Percentiles rank a stretch among this genome's conserved stretches.
These are phyloP conservation scores for Penicillium silybi DNA, from an alignment of 495 filamentous ascomycete species.

Conservation along the genomic window DNA sequence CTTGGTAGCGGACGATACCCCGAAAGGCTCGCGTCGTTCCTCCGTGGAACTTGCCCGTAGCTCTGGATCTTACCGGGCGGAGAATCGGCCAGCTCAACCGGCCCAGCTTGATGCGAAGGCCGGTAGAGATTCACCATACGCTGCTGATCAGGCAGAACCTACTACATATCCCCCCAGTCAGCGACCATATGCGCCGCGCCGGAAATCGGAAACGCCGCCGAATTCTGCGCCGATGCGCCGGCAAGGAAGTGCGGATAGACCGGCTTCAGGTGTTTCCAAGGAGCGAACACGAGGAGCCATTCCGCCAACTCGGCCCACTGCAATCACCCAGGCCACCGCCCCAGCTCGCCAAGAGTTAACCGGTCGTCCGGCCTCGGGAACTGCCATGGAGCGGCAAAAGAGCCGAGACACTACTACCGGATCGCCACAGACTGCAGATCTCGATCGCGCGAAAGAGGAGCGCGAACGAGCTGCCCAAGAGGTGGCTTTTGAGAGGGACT, in stretches of 20 bases:
- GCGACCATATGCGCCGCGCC: constrained; percentile 22
- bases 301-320: constrained; percentile 36
- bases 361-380: constrained; percentile 28
- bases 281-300: constrained; percentile 23
- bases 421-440: constrained; percentile 35
- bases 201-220: constrained; percentile 37
- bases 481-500: constrained; percentile 85
- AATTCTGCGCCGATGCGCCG: constrained; percentile 34
- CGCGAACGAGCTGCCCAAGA: constrained; percentile 79
- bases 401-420: constrained; percentile 48
- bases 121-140: constrained; percentile 23
- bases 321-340: constrained; percentile 53
- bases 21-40: constrained; percentile 24
- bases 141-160: constrained; percentile 23
- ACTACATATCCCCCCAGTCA: constrained; percentile 23
- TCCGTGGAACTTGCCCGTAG: constrained; percentile 13
- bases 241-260: constrained; percentile 36
- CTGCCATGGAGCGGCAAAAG: constrained; percentile 46
- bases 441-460: constrained; percentile 48
- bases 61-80: constrained; percentile 18
- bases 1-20: constrained; percentile 70
- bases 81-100: constrained; percentile 23
- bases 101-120: constrained; percentile 6
- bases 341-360: constrained; percentile 55
- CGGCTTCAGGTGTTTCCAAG: constrained; percentile 22